Percentiles rank a stretch among this genome's conserved stretches.
These are phyloP conservation scores for Beauveria pseudobassiana DNA, from an alignment of 2,329 filamentous ascomycete genomes.

Conservation along the genomic window DNA sequence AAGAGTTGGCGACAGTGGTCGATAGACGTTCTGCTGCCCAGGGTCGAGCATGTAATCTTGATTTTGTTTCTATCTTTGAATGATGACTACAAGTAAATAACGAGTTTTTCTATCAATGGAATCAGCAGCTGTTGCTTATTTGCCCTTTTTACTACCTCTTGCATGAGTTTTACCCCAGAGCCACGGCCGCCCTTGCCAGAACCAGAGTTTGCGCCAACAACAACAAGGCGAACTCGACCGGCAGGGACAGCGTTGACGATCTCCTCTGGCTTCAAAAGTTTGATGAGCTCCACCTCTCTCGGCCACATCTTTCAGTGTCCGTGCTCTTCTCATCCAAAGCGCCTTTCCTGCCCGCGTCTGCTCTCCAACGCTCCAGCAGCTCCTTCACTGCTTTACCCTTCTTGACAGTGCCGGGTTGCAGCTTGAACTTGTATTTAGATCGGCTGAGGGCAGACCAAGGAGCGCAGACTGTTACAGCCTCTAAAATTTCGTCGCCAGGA, in stretches of 20 bases:
- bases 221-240: conserved; percentile 71
- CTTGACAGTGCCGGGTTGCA: conserved; percentile 84
- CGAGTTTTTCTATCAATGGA: neutral
- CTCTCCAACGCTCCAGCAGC: conserved; percentile 74
- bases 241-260: conserved; percentile 75
- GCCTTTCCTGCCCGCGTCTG: conserved; percentile 51
- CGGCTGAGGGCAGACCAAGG: conserved; percentile 56
- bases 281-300: conserved; percentile 76
- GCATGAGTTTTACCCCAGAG: conserved; percentile 27
- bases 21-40: neutral
- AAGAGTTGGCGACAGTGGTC: conserved; percentile 18
- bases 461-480: conserved; percentile 56
- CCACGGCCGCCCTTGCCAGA: conserved; percentile 35
- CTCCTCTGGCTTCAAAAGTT: conserved; percentile 73
- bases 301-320: conserved; percentile 75
- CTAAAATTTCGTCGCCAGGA: conserved; percentile 74
- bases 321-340: conserved; percentile 52
- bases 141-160: conserved; percentile 22
- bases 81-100: neutral
- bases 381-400: conserved; percentile 93
- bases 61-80: neutral
- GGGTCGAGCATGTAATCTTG: neutral
- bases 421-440: conserved; percentile 90
- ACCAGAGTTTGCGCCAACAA: conserved; percentile 47
- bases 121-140: neutral